Conservation (phyloP, 83 land plant genomes). For the Larix sibirica region DNA sequence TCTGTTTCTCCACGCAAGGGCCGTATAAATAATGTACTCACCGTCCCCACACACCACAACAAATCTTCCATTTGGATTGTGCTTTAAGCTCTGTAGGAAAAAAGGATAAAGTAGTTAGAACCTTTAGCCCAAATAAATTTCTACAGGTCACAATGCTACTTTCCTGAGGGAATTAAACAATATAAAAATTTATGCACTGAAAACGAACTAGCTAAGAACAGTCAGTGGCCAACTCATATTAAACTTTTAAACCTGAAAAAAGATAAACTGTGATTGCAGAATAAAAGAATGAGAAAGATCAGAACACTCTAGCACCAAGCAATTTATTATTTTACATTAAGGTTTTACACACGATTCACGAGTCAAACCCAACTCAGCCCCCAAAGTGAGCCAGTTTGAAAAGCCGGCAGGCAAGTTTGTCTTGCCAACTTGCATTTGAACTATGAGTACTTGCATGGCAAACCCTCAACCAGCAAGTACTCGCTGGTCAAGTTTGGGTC, state of each 20-base stretch:
- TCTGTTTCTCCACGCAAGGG: slow-evolving; percentile 98
- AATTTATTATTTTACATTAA: no score
- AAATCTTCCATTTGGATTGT: slow-evolving; percentile 99
- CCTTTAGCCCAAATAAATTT: background rate
- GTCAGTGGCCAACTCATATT: no score
- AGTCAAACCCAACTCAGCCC: no score
- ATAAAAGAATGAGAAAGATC: background rate
- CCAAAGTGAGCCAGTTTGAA: no score
- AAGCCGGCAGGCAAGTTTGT: no score
- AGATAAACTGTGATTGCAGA: background rate
- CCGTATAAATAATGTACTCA: slow-evolving; percentile 96
- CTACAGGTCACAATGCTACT: slow-evolving; percentile 1
- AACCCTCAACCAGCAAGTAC: no score
- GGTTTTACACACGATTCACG: no score
- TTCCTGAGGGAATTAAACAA: background rate
- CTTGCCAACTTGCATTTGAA: no score
- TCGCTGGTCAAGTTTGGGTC: no score
- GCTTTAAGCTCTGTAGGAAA: slow-evolving; percentile 82
- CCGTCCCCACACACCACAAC: slow-evolving; percentile 99
- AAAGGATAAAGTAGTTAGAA: background rate
- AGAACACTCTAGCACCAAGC: no score
- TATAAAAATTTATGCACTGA: background rate
- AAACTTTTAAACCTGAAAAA: background rate
- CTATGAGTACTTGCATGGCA: no score
- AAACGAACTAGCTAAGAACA: background rate